Conservation (phyloP, 2,329 filamentous ascomycete genomes). For the Exophiala calicioides region DNA sequence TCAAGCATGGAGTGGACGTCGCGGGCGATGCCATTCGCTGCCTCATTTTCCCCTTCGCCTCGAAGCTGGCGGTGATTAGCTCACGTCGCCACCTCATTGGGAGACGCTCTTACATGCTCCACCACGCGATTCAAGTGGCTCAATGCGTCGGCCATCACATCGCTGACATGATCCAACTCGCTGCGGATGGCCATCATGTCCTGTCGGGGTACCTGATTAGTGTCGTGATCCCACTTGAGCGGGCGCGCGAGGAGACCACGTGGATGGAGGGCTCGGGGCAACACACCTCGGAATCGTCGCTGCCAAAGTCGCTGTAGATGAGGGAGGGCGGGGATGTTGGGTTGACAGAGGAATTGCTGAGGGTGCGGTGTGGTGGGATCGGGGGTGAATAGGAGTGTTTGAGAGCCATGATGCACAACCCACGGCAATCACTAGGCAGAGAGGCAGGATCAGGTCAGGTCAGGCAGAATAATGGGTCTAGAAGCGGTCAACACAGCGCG, state of each 20-base stretch:
- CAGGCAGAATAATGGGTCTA: conserved; percentile 14
- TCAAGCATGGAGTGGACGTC: conserved; percentile 37
- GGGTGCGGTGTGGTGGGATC: conserved; percentile 13
- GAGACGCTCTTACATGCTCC: conserved; percentile 30
- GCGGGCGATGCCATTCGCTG: conserved; percentile 40
- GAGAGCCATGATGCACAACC: conserved; percentile 19
- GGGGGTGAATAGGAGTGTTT: conserved; percentile 16
- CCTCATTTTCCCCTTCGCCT: conserved; percentile 33
- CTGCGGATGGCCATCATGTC: conserved; percentile 26
- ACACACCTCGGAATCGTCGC: conserved; percentile 26
- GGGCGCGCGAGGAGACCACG: not conserved
- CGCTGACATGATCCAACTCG: conserved; percentile 29
- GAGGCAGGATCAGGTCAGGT: too few species aligned
- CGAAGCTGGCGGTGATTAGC: conserved; percentile 36
- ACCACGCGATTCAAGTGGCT: conserved; percentile 29
- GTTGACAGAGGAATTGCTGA: conserved; percentile 19
- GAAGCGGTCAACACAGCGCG: conserved; percentile 2
- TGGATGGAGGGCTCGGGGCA: conserved; percentile 1
- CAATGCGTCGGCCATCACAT: conserved; percentile 29
- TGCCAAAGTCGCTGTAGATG: conserved; percentile 28
- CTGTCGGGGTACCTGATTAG: conserved; percentile 27
- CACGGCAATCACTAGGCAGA: not conserved
- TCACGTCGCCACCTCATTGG: conserved; percentile 10
- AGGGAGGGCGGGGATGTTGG: conserved; percentile 26
- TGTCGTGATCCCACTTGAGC: conserved; percentile 1